Evolutionary conservation across 2,329 filamentous ascomycete species (phyloP).

Genomic region (Hymenoscyphus occultus): DNA sequence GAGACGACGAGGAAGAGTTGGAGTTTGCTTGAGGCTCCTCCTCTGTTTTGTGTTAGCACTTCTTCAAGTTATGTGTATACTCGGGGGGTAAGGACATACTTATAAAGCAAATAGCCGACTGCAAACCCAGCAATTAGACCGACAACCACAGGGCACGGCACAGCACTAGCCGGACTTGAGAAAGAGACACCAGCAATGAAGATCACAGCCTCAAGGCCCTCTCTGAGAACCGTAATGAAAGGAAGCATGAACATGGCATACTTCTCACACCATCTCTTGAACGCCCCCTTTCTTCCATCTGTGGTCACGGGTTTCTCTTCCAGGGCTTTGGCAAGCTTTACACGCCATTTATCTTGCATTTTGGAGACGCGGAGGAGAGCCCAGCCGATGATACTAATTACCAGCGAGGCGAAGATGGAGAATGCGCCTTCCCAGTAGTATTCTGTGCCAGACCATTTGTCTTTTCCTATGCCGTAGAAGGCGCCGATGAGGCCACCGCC

Average conservation of each 20-base stretch:
- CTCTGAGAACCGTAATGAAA: constrained; percentile 82
- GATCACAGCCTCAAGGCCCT: constrained; percentile 82
- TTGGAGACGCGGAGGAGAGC: constrained; percentile 79
- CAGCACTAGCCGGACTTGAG: constrained; percentile 68
- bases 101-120: constrained; percentile 75
- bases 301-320: constrained; percentile 47
- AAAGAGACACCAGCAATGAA: constrained; percentile 85
- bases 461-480: constrained; percentile 62
- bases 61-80: neutral
- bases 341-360: constrained; percentile 82
- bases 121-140: constrained; percentile 65
- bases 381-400: constrained; percentile 79
- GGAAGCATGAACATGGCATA: constrained; percentile 85
- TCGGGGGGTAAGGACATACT: constrained; percentile 53
- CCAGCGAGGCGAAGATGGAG: constrained; percentile 68
- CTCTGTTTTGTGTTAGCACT: constrained; percentile 38
- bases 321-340: constrained; percentile 72
- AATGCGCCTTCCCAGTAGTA: constrained; percentile 81
- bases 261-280: constrained; percentile 68
- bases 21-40: constrained; percentile 61
- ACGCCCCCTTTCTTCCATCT: constrained; percentile 39
- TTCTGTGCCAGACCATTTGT: constrained; percentile 67
- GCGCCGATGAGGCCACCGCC: constrained; percentile 60
- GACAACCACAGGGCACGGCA: constrained; percentile 72
- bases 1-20: constrained; percentile 80